phyloP scores from a whole-genome alignment of 345 rosid genomes.

The Arabidopsis suecica region DNA sequence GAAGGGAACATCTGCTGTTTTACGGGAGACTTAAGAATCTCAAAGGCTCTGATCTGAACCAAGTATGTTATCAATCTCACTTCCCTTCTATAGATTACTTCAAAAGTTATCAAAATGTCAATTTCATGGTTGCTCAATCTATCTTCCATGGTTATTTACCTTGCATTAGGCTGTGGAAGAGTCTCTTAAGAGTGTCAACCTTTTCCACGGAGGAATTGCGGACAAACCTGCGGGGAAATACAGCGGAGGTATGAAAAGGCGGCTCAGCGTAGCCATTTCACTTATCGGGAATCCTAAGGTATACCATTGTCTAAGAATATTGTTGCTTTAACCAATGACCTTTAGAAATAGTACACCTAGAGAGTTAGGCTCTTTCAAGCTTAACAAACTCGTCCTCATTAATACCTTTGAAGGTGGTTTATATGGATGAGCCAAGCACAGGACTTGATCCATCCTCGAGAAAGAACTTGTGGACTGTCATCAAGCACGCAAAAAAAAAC shows the following conservation, averaged over 20 bases:
- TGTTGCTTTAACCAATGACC: neutral
- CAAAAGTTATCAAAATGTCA: neutral
- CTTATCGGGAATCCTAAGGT: conserved; percentile 93
- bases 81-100: neutral
- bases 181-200: conserved; percentile 76
- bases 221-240: conserved; percentile 86
- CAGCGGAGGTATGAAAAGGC: conserved; percentile 98
- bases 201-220: conserved; percentile 79
- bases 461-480: conserved; percentile 78
- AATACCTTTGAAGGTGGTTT: conserved; percentile 66
- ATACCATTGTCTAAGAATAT: conserved; percentile 5
- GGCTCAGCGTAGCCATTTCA: conserved; percentile 95
- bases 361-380: neutral
- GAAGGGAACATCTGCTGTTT: conserved; percentile 85
- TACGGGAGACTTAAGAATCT: conserved; percentile 96
- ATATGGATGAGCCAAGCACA: conserved; percentile 98
- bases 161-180: conserved; percentile 84
- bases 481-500: conserved; percentile 74
- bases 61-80: conserved; percentile 48
- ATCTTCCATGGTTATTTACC: neutral
- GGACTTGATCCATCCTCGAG: conserved; percentile 97
- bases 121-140: neutral
- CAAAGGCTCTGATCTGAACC: conserved; percentile 61
- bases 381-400: neutral
- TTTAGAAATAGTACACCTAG: neutral